phyloP scores from a whole-genome alignment of 768 basidiomycete genomes.

The Lactifluus subvellereus region DNA sequence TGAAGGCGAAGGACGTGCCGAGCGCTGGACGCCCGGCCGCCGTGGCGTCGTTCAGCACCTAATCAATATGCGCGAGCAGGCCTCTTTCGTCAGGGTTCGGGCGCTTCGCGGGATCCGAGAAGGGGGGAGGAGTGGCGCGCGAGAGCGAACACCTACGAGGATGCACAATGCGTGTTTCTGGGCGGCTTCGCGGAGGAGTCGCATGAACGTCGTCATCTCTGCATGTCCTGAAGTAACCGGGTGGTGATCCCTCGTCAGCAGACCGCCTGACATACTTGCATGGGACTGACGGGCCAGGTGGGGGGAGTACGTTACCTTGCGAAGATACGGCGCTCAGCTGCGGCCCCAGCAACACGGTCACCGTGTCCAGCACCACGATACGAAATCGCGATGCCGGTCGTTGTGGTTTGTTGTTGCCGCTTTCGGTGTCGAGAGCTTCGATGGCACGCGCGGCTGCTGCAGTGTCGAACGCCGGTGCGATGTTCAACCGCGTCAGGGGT shows the following conservation, averaged over 20 bases:
- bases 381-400: slow-evolving; percentile 23
- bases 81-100: background rate
- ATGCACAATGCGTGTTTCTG: slow-evolving; percentile 41
- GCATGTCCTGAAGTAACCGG: slow-evolving; percentile 46
- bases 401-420: background rate
- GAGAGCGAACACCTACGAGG: slow-evolving; percentile 41
- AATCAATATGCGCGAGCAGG: too few relatives aligned
- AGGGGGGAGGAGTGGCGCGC: background rate
- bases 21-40: slow-evolving; percentile 59
- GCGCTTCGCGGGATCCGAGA: background rate
- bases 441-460: slow-evolving; percentile 4
- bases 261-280: too few relatives aligned
- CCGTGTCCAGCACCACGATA: slow-evolving; percentile 57
- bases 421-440: slow-evolving; percentile 8
- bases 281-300: too few relatives aligned
- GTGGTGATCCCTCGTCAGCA: too few relatives aligned
- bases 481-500: slow-evolving; percentile 13
- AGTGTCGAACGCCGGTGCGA: slow-evolving; percentile 7
- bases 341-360: slow-evolving; percentile 60
- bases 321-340: slow-evolving; percentile 59
- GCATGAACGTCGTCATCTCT: slow-evolving; percentile 66
- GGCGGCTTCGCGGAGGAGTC: slow-evolving; percentile 48
- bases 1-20: slow-evolving; percentile 67
- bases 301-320: slow-evolving; percentile 39
- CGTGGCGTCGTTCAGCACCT: slow-evolving; percentile 44